Conservation (phyloP, 78 protist species). For the Ministeria vibrans region DNA sequence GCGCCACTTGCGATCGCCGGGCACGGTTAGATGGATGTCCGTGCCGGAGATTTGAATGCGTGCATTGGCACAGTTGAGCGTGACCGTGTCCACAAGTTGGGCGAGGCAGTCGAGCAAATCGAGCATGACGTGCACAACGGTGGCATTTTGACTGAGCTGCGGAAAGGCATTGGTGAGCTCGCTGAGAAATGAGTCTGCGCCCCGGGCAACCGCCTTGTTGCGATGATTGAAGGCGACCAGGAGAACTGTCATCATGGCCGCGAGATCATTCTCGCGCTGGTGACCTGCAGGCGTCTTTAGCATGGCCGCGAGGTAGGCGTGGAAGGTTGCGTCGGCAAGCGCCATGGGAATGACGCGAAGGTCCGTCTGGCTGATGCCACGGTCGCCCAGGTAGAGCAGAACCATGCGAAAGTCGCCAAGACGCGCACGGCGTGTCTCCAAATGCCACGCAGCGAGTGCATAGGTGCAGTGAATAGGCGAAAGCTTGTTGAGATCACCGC, state of each 20-base stretch:
- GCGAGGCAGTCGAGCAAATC: background rate
- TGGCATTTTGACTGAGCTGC: background rate
- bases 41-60: background rate
- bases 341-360: background rate
- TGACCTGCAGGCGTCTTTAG: too few species aligned
- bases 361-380: background rate
- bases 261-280: slow-evolving; percentile 1
- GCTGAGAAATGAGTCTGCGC: slow-evolving; percentile 41
- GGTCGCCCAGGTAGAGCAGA: background rate
- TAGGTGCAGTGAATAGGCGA: slow-evolving; percentile 6
- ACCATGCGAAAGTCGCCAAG: background rate
- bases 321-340: background rate
- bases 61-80: too few species aligned
- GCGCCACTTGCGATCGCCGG: slow-evolving; percentile 4
- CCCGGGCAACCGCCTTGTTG: slow-evolving; percentile 28
- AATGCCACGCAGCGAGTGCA: background rate
- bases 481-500: background rate
- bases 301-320: background rate
- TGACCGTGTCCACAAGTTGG: background rate
- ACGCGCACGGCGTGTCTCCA: background rate
- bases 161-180: background rate
- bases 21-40: background rate
- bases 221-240: slow-evolving; percentile 47
- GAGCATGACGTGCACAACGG: background rate
- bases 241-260: slow-evolving; percentile 9